These are phyloP conservation scores for Xylaria sp. DNA, from an alignment of 2,329 filamentous ascomycete genomes.

Conservation along the genomic window DNA sequence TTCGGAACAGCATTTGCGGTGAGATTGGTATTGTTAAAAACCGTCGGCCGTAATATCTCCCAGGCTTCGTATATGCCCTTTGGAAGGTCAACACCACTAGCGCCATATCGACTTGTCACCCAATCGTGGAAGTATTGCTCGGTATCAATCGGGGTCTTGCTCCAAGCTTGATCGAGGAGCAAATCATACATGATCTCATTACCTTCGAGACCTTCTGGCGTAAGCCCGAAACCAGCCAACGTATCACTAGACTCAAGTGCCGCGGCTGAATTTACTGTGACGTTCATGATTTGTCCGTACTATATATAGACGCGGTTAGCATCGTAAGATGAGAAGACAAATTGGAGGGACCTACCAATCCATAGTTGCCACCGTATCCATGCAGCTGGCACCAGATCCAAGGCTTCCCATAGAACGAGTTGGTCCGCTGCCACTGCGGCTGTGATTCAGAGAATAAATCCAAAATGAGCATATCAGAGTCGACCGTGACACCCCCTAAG, in stretches of 20 bases:
- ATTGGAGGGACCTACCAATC: conserved; percentile 18
- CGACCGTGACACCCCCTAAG: conserved; percentile 27
- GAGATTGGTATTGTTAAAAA: conserved; percentile 31
- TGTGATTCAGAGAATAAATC: conserved; percentile 31
- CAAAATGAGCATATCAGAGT: conserved; percentile 30
- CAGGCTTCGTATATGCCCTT: conserved; percentile 24
- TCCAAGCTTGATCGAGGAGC: conserved; percentile 31
- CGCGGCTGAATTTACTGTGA: conserved; percentile 28
- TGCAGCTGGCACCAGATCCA: conserved; percentile 32
- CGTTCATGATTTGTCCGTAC: conserved; percentile 31
- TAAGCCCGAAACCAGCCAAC: conserved; percentile 28
- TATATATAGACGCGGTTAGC: conserved; percentile 14
- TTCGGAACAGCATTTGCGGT: conserved; percentile 28
- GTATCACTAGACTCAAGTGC: conserved; percentile 20
- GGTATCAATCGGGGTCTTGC: conserved; percentile 25
- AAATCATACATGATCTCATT: conserved; percentile 33
- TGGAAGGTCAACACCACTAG: conserved; percentile 13
- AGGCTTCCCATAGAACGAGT: conserved; percentile 29
- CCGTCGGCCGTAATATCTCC: conserved; percentile 26
- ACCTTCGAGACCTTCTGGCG: conserved; percentile 29
- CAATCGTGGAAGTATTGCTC: conserved; percentile 28
- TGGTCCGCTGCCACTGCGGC: conserved; percentile 30
- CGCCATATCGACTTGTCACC: conserved; percentile 25
- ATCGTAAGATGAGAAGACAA: neutral
- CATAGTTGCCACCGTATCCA: conserved; percentile 31